Base-by-base conservation (phyloP, 1,284 basidiomycete species). In the Ustilago curta region DNA sequence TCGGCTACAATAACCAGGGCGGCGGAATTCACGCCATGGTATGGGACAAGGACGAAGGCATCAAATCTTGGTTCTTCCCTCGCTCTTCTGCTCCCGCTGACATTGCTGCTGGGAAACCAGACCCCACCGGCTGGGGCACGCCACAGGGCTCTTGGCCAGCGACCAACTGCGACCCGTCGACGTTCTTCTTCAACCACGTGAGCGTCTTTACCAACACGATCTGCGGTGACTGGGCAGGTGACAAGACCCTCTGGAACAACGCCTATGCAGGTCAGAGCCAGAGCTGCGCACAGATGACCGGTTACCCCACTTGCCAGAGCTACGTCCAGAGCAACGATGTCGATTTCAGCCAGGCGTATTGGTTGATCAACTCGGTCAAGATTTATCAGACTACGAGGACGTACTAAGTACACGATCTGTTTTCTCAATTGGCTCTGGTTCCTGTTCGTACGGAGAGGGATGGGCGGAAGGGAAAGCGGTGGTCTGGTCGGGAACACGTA, bases 11-110 rank as follows among this genome's bases (percentile, higher is more conserved):
- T 78, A 71, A 72, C 9, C 87, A 86, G 23, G 89, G 90, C 7
- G 91, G 91, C n/a, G 90, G 90, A 2, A 88, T 85, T 83, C 82
- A 69, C 35, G 79, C 74, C 6, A 57, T 62, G 54, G 57, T 56
- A 1, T 74, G 66, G 61, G 58, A 69, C 31, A 29, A 54, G 11
- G 68, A 63, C 47, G 11, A n/a, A 4, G 89, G 89, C 12, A 85
- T 90, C 55, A 84, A 83, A 42, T 79, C 89, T 23, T 90, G 88
- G 88, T 90, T 90, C 83, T 90, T 88, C 87, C 45, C 86, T 14
- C 86, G 89, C 40, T 57, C 84, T 77, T 55, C 45, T 14, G 84
- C 88, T 7, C 89, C 89, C 3, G 43, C 59, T 1, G 87, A 86
- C 49, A 82, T 90, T 47, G 57, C 71, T 7, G 59, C 59, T 5